Evolutionary conservation across 169 alveolate genomes (phyloP), one percentile per base, ranked within the genome.

Genomic region (Plasmodium inui): DNA sequence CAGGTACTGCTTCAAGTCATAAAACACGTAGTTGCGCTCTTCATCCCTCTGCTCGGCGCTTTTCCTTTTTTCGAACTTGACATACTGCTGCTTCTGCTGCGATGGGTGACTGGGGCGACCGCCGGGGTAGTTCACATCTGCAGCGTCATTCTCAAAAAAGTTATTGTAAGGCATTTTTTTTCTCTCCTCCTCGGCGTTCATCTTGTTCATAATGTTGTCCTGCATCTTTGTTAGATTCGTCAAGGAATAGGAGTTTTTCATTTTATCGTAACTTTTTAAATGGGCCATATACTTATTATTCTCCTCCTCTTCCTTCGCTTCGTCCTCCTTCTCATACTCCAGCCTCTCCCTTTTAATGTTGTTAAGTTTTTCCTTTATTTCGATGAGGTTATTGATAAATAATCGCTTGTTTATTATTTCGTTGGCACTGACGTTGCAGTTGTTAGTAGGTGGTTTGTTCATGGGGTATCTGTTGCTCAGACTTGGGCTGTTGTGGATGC

Each of bases 341-440:
- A 22, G 55, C 44, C 71, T 86, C 80, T 86, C 93, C 8, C 73
- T 86, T 78, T 86, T 86, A n/a, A 86, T 74, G 81, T 86, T 86
- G 39, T 86, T 55, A 39, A 86, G 30, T 76, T 55, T 74, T 7
- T 86, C 85, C 34, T 78, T 86, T 6, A 74, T 61, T 26, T 86
- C 73, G 32, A 53, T 26, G 7, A 73, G 37, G 39, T 50, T 73
- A 28, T 85, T 22, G 5, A 73, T 50, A 50, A 44, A 17, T 17
- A 85, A 32, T 5, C 28, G 57, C 17, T 32, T 85, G 39, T 9
- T 85, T 55, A 85, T 17, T 17, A 70, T 74, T 30, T n/a, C 41
- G 19, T 57, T 82, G 28, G 37, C 73, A 61, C 28, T 55, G 57
- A 30, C 57, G 46, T 22, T 82, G 53, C 41, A 57, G 44, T 55